A percentile compares a stretch with the other conserved stretches of the same genome.
These are phyloP conservation scores for Pyrrhoderma lamaoense DNA, from an alignment of 1,284 basidiomycete genomes.

Conservation along the genomic window DNA sequence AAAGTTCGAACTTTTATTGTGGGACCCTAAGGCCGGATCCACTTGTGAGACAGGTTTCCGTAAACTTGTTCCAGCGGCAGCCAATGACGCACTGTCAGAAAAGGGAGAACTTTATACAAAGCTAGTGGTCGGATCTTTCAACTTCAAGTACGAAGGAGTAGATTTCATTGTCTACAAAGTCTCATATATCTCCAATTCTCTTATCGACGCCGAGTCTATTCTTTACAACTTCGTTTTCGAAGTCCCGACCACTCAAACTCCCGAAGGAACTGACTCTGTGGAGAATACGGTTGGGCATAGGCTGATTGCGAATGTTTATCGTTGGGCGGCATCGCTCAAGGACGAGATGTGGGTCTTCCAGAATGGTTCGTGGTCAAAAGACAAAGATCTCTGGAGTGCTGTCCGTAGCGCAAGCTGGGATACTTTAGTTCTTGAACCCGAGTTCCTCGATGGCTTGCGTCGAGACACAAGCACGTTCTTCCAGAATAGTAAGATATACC, in stretches of 20 bases:
- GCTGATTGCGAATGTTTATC: slow-evolving; percentile 27
- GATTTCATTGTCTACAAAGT: slow-evolving; percentile 21
- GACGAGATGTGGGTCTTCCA: slow-evolving; percentile 37
- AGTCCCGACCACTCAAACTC: background rate
- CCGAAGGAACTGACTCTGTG: too few species aligned
- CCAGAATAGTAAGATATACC: slow-evolving; percentile 32
- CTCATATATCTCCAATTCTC: slow-evolving; percentile 15
- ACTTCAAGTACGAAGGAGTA: slow-evolving; percentile 19
- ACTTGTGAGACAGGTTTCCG: too few species aligned
- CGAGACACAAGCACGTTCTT: slow-evolving; percentile 38
- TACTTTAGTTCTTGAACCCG: slow-evolving; percentile 33
- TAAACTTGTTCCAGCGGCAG: too few species aligned
- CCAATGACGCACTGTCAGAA: too few species aligned
- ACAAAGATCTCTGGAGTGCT: slow-evolving; percentile 30
- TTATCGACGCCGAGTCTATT: background rate
- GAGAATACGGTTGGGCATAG: slow-evolving; percentile 18
- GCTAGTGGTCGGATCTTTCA: slow-evolving; percentile 17
- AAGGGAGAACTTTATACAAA: too few species aligned
- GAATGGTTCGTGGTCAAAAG: slow-evolving; percentile 30
- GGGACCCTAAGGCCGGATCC: too few species aligned
- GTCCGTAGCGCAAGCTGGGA: slow-evolving; percentile 33
- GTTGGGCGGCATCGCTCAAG: slow-evolving; percentile 23
- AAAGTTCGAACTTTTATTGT: too few species aligned
- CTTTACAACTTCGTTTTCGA: slow-evolving; percentile 24
- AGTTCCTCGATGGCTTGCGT: slow-evolving; percentile 31